These are phyloP conservation scores for Erodium maritimum DNA, from an alignment of 345 rosid species.

Conservation along the genomic window DNA sequence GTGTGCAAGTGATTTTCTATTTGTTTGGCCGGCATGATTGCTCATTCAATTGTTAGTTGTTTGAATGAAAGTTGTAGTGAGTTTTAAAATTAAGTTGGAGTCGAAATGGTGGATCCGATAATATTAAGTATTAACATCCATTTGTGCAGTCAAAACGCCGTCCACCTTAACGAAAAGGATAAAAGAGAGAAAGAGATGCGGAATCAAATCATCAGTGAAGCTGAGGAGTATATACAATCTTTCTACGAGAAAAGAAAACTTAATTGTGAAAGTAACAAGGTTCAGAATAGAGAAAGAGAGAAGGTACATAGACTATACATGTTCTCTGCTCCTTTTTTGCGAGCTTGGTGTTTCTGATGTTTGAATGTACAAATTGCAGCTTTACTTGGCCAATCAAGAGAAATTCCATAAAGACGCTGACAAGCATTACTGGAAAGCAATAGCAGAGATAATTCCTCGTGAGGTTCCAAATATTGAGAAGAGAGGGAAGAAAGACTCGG, in stretches of 20 bases:
- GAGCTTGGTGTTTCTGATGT: not conserved
- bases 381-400: constrained; percentile 78
- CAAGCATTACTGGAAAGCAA: constrained; percentile 87
- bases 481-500: constrained; percentile 70
- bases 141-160: constrained; percentile 55
- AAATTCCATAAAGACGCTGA: constrained; percentile 89
- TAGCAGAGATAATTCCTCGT: constrained; percentile 77
- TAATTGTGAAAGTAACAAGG: constrained; percentile 59
- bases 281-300: constrained; percentile 82
- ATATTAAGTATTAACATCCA: not conserved
- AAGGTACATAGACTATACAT: constrained; percentile 28
- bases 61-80: too few relatives aligned
- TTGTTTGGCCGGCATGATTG: too few relatives aligned
- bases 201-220: constrained; percentile 75
- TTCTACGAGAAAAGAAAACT: constrained; percentile 74
- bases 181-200: constrained; percentile 86
- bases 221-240: constrained; percentile 64
- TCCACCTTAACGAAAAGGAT: constrained; percentile 89
- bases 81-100: too few relatives aligned
- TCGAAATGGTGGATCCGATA: too few relatives aligned
- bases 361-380: constrained; percentile 21
- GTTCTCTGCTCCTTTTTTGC: not conserved
- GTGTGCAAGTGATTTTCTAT: too few relatives aligned
- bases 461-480: constrained; percentile 84
- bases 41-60: too few relatives aligned